phyloP scores from a whole-genome alignment of 441 rosid genomes.

The Macaranga tanarius region DNA sequence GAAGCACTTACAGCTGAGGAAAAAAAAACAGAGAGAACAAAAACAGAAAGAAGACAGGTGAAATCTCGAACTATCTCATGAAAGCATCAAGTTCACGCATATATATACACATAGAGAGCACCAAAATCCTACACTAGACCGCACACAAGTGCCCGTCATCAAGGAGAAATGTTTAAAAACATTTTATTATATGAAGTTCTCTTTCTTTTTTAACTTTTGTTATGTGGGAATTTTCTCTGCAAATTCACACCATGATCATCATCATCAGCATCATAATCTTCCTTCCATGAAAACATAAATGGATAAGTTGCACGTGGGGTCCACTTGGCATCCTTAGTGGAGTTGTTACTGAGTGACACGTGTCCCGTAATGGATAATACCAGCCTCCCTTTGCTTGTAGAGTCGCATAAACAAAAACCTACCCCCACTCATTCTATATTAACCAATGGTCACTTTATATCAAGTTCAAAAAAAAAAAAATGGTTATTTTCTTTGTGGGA shows the following conservation, averaged over 20 bases:
- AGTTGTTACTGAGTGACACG: slow-evolving; percentile 7
- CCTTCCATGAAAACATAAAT: slow-evolving; percentile 21
- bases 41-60: neutral
- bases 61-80: neutral
- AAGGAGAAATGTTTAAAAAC: neutral
- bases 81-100: slow-evolving; percentile 13
- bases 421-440: no score
- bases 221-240: slow-evolving; percentile 22
- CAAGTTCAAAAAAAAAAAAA: neutral
- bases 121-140: slow-evolving; percentile 2
- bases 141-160: slow-evolving; percentile 32
- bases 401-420: slow-evolving; percentile 3
- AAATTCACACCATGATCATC: neutral
- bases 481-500: neutral
- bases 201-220: neutral
- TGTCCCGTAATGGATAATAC: slow-evolving; percentile 31
- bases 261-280: neutral
- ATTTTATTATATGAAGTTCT: neutral
- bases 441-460: no score
- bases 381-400: slow-evolving; percentile 18
- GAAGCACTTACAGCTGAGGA: slow-evolving; percentile 6
- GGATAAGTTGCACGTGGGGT: slow-evolving; percentile 56
- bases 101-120: neutral
- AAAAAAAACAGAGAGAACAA: slow-evolving; percentile 26
- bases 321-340: slow-evolving; percentile 42